These are phyloP conservation scores for Fusarium irregulare DNA, from an alignment of 2,329 filamentous ascomycete species.

Conservation along the genomic window DNA sequence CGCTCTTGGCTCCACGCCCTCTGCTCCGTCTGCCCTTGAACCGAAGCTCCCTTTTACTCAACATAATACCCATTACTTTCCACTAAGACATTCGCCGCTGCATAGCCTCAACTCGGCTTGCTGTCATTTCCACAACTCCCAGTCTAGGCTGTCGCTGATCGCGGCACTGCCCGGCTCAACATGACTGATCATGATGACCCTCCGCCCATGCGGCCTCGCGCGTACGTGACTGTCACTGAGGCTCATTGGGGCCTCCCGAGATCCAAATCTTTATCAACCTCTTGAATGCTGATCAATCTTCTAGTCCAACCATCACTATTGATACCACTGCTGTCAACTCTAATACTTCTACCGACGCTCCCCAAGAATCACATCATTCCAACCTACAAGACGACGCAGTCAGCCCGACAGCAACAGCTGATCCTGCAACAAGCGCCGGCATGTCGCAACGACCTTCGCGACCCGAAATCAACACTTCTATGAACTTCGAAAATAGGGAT, in stretches of 20 bases:
- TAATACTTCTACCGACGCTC: conserved; percentile 47
- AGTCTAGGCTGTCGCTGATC: conserved; percentile 25
- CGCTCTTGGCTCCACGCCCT: conserved; percentile 41
- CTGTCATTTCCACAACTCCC: conserved; percentile 8
- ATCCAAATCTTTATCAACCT: conserved; percentile 15
- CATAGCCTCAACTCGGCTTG: conserved; percentile 39
- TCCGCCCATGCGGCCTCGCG: conserved; percentile 44
- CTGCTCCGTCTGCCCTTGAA: conserved; percentile 37
- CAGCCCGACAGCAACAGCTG: conserved; percentile 54
- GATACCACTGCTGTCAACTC: conserved; percentile 59
- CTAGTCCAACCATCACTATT: conserved; percentile 66
- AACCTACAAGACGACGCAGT: conserved; percentile 55
- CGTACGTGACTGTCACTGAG: conserved; percentile 38
- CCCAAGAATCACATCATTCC: conserved; percentile 42
- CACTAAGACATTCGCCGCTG: conserved; percentile 29
- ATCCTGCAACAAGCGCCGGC: conserved; percentile 46
- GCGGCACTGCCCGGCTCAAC: conserved; percentile 24
- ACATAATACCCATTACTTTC: conserved; percentile 19
- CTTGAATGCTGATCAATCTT: conserved; percentile 28
- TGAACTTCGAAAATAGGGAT: conserved; percentile 73
- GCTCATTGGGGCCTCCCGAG: conserved; percentile 25
- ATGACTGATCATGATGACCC: conserved; percentile 42
- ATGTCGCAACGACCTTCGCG: conserved; percentile 41
- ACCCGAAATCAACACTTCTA: conserved; percentile 63
- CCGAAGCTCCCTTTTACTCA: conserved; percentile 27